Evolutionary conservation across 352 stramenopile genomes (phyloP).

Genomic region (Lagenidium giganteum): DNA sequence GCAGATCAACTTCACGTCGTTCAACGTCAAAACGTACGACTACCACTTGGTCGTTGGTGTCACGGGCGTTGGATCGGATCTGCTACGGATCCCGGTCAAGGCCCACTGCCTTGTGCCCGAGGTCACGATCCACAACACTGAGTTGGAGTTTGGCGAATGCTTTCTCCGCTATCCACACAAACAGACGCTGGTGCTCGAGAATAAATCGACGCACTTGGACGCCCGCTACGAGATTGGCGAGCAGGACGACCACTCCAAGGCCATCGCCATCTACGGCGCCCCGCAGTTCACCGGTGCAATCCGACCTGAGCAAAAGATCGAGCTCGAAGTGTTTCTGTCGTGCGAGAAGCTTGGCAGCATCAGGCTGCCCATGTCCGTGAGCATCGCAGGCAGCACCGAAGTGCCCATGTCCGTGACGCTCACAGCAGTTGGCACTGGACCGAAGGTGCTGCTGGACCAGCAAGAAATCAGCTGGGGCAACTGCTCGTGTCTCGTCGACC

Average conservation of each 20-base stretch:
- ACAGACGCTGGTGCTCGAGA: conserved; percentile 81
- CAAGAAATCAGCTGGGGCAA: conserved; percentile 87
- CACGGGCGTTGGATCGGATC: conserved; percentile 80
- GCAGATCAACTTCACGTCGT: conserved; percentile 80
- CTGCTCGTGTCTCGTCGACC: conserved; percentile 87
- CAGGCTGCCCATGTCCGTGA: conserved; percentile 84
- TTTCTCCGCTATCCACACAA: conserved; percentile 92
- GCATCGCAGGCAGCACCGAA: conserved; percentile 81
- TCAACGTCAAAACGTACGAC: conserved; percentile 89
- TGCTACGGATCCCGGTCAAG: conserved; percentile 86
- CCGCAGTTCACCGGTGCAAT: conserved; percentile 65
- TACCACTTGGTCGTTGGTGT: conserved; percentile 91
- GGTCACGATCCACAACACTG: conserved; percentile 44
- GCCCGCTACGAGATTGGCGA: conserved; percentile 87
- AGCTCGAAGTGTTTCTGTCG: conserved; percentile 79
- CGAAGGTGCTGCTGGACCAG: conserved; percentile 81
- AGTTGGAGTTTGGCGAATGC: conserved; percentile 87
- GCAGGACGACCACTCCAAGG: conserved; percentile 85
- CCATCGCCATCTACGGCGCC: conserved; percentile 77
- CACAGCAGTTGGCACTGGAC: conserved; percentile 77
- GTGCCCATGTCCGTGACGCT: conserved; percentile 87
- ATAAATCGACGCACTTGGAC: conserved; percentile 72
- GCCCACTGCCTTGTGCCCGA: conserved; percentile 88
- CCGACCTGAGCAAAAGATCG: conserved; percentile 37
- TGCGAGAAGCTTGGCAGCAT: conserved; percentile 91